phyloP scores from a whole-genome alignment of 192 early-diverging fungal species.

The Umbelopsis sp. region DNA sequence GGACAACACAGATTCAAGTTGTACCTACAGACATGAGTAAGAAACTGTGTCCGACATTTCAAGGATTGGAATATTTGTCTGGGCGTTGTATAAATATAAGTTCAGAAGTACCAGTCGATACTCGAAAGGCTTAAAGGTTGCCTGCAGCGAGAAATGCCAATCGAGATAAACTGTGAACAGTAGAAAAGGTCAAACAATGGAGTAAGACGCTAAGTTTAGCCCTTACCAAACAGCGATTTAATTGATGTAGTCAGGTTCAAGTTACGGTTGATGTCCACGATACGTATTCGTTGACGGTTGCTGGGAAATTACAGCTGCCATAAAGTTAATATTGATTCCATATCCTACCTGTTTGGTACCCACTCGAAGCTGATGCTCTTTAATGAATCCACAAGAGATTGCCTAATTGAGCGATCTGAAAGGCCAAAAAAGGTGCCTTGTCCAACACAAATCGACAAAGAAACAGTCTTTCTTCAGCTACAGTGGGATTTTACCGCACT shows the following conservation, averaged over 20 bases:
- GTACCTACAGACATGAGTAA: no score
- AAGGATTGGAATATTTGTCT: constrained; percentile 2
- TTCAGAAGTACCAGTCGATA: constrained; percentile 4
- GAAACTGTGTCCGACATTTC: not conserved
- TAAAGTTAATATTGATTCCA: constrained; percentile 6
- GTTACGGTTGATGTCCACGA: constrained; percentile 4
- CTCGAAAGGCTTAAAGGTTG: constrained; percentile 1
- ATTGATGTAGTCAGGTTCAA: constrained; percentile 6
- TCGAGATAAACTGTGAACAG: constrained; percentile 7
- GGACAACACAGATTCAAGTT: constrained; percentile 8
- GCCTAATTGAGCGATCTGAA: constrained; percentile 5
- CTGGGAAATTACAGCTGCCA: not conserved
- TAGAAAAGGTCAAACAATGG: constrained; percentile 10
- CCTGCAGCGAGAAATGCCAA: constrained; percentile 2
- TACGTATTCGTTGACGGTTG: constrained; percentile 7
- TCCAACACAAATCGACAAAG: no score
- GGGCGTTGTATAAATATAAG: not conserved
- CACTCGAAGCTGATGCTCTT: constrained; percentile 7
- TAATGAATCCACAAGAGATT: constrained; percentile 1
- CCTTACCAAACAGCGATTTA: constrained; percentile 7
- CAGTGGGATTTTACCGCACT: no score
- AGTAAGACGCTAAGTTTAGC: constrained; percentile 1
- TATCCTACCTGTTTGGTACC: not conserved
- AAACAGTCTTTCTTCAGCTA: no score
- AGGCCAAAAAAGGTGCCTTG: not conserved